Conservation (phyloP, 1,284 basidiomycete genomes). For the Peniophora sp. region DNA sequence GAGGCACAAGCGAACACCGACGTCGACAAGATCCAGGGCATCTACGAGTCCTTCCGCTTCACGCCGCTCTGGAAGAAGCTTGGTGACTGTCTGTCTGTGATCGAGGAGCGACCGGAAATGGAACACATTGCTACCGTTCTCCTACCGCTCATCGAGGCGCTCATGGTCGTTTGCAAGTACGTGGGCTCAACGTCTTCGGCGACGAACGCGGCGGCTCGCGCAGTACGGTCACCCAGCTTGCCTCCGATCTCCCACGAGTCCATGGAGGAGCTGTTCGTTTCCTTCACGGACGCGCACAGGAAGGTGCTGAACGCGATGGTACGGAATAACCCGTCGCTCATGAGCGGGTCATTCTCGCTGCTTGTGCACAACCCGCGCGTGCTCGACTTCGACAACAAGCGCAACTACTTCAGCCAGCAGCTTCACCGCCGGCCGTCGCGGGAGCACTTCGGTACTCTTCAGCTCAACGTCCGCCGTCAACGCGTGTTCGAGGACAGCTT, state of each 20-base stretch:
- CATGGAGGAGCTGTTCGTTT: conserved; percentile 85
- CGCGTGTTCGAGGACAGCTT: conserved; percentile 98
- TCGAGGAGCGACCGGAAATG: conserved; percentile 74
- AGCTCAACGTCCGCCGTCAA: conserved; percentile 87
- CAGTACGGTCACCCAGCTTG: conserved; percentile 50
- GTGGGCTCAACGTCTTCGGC: conserved; percentile 51
- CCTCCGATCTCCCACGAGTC: conserved; percentile 65
- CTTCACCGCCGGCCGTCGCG: conserved; percentile 82
- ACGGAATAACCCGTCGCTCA: conserved; percentile 93
- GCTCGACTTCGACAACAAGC: conserved; percentile 99
- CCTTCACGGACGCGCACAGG: conserved; percentile 91
- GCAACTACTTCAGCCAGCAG: conserved; percentile 97
- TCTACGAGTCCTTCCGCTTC: conserved; percentile 87
- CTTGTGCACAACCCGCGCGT: conserved; percentile 95
- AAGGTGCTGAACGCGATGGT: conserved; percentile 98
- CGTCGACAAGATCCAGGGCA: conserved; percentile 73
- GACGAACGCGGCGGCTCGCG: conserved; percentile 34
- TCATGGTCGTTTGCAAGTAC: conserved; percentile 99
- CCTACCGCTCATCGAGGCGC: conserved; percentile 85
- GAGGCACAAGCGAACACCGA: conserved; percentile 37
- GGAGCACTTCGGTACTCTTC: conserved; percentile 79
- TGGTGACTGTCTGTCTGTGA: conserved; percentile 75
- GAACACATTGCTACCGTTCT: conserved; percentile 88
- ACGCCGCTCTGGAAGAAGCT: conserved; percentile 80
- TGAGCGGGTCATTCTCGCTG: conserved; percentile 97